Percentiles rank a stretch among this genome's conserved stretches.
Conservation (phyloP, 2,329 filamentous ascomycete species). For the Sclerotinia minor region DNA sequence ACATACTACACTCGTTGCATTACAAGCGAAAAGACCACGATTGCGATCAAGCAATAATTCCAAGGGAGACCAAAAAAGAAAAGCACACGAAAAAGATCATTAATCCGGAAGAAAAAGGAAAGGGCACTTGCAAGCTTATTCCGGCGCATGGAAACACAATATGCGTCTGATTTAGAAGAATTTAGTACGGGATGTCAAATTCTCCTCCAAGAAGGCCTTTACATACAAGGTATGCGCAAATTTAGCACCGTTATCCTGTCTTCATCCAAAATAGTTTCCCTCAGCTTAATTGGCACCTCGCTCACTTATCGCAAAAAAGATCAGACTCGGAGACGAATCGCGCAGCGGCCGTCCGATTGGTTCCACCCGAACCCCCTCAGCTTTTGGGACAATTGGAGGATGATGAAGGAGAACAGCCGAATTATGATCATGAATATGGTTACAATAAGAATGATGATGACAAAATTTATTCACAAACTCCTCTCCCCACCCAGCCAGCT, state of each 20-base stretch:
- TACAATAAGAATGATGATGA: constrained; percentile 30
- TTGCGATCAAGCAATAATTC: constrained; percentile 3
- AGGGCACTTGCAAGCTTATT: not conserved
- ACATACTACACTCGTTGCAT: constrained; percentile 10
- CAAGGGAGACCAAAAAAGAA: not conserved
- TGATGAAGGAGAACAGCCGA: constrained; percentile 11
- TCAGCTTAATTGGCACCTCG: constrained; percentile 14
- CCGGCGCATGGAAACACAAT: constrained; percentile 27
- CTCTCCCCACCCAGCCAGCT: constrained; percentile 40
- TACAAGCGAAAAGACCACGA: not conserved
- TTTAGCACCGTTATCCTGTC: not conserved
- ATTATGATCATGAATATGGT: constrained; percentile 6
- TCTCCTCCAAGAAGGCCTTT: constrained; percentile 30
- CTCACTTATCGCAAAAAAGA: constrained; percentile 28
- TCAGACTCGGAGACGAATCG: constrained; percentile 35
- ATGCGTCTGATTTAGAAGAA: constrained; percentile 25
- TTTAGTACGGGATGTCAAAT: constrained; percentile 30
- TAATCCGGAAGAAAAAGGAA: not conserved
- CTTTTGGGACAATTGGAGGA: constrained; percentile 27
- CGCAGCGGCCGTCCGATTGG: constrained; percentile 31
- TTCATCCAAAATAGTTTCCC: constrained; percentile 8
- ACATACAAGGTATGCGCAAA: constrained; percentile 25
- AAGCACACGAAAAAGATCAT: not conserved
- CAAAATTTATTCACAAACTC: constrained; percentile 40
- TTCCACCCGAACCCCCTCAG: constrained; percentile 31